Evolutionary conservation across 257 asterid species (phyloP).

Genomic region (Solanum appendiculatum): DNA sequence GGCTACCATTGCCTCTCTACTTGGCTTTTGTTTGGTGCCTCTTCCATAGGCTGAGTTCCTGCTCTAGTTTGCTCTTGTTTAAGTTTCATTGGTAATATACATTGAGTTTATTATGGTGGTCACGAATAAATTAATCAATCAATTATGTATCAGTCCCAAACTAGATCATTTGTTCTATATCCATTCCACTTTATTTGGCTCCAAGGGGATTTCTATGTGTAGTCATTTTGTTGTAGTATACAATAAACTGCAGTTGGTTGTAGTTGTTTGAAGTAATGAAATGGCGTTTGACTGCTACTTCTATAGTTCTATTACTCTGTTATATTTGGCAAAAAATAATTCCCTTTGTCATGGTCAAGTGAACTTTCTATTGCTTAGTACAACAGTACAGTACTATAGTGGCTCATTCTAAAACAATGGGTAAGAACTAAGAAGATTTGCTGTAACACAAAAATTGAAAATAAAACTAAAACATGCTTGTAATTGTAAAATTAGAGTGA

Average conservation of each 20-base stretch:
- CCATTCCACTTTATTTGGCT: neutral
- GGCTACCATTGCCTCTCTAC: neutral
- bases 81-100: neutral
- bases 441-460: neutral
- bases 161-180: neutral
- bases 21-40: neutral
- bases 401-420: neutral
- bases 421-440: neutral
- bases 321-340: neutral
- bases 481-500: neutral
- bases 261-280: neutral
- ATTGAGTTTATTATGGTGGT: neutral
- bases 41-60: neutral
- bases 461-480: neutral
- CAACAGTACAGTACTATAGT: neutral
- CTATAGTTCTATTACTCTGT: neutral
- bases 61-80: neutral
- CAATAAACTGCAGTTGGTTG: neutral
- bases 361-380: neutral
- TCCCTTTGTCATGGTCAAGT: neutral
- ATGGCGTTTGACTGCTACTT: neutral
- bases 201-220: neutral
- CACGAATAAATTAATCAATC: neutral
- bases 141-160: neutral
- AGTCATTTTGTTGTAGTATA: neutral